A percentile compares a stretch with the other conserved stretches of the same genome.
phyloP scores from a whole-genome alignment of 345 rosid species.

The Rhodamnia rubescens region DNA sequence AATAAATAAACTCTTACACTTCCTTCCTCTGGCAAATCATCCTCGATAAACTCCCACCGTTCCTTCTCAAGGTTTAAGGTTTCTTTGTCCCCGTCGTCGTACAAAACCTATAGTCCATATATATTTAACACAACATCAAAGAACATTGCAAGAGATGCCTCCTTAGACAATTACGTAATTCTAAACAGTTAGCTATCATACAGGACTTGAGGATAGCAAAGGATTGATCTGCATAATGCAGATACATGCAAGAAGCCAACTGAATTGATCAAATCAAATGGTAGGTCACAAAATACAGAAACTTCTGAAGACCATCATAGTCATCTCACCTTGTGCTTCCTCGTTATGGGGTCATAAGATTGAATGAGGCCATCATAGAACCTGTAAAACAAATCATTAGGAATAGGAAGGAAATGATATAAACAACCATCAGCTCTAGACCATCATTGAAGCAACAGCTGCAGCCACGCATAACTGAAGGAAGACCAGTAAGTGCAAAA shows the following conservation, averaged over 20 bases:
- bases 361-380: neutral
- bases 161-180: neutral
- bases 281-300: neutral
- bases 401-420: neutral
- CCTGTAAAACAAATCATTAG: neutral
- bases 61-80: fast-evolving
- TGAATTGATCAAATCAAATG: neutral
- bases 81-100: fast-evolving
- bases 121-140: neutral
- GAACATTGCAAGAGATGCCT: neutral
- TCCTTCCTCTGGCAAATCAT: neutral
- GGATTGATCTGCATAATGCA: neutral
- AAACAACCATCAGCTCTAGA: neutral
- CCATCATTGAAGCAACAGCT: neutral
- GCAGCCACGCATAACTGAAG: neutral
- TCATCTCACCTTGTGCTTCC: neutral
- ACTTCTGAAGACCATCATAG: neutral
- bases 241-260: neutral
- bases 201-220: neutral
- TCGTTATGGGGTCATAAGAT: neutral
- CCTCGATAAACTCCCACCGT: fast-evolving
- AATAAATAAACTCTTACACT: neutral
- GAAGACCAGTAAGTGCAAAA: neutral
- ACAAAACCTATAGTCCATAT: neutral
- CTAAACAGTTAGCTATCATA: fast-evolving